Percentiles rank a stretch among this genome's conserved stretches.
These are phyloP conservation scores for Lepidopterella palustris DNA, from an alignment of 495 filamentous ascomycete genomes.

Conservation along the genomic window DNA sequence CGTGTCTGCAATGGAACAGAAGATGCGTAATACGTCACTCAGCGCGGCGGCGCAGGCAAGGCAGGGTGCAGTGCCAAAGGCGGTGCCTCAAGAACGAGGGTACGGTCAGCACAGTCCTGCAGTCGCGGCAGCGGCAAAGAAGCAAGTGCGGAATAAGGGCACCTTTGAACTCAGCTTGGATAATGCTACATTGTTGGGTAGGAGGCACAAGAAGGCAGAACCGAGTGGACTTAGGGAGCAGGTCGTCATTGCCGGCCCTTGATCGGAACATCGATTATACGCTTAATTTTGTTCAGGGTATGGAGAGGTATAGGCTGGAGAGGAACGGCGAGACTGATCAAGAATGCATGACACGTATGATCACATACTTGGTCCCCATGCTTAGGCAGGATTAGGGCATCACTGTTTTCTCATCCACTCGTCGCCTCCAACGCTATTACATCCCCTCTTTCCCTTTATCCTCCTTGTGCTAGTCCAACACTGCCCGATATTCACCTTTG, in stretches of 20 bases:
- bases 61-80: slow-evolving; percentile 41
- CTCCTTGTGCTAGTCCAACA: too few relatives aligned
- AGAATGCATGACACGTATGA: too few relatives aligned
- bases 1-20: slow-evolving; percentile 75
- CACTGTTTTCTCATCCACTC: too few relatives aligned
- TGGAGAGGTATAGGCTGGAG: too few relatives aligned
- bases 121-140: slow-evolving; percentile 72
- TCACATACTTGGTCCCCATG: too few relatives aligned
- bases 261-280: too few relatives aligned
- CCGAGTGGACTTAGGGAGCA: slow-evolving; percentile 33
- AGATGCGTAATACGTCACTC: slow-evolving; percentile 75
- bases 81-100: slow-evolving; percentile 52
- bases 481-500: too few relatives aligned
- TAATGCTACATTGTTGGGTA: slow-evolving; percentile 78
- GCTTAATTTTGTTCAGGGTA: too few relatives aligned
- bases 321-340: too few relatives aligned
- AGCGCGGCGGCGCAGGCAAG: slow-evolving; percentile 56
- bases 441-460: too few relatives aligned
- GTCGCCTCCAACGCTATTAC: too few relatives aligned
- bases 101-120: slow-evolving; percentile 76
- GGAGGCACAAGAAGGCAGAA: slow-evolving; percentile 52
- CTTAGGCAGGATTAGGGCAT: too few relatives aligned
- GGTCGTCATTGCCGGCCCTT: neutral
- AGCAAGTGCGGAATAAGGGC: slow-evolving; percentile 61
- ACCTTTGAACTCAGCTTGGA: slow-evolving; percentile 89